phyloP scores from a whole-genome alignment of 2,329 filamentous ascomycete species.

The Diaporthe citri region DNA sequence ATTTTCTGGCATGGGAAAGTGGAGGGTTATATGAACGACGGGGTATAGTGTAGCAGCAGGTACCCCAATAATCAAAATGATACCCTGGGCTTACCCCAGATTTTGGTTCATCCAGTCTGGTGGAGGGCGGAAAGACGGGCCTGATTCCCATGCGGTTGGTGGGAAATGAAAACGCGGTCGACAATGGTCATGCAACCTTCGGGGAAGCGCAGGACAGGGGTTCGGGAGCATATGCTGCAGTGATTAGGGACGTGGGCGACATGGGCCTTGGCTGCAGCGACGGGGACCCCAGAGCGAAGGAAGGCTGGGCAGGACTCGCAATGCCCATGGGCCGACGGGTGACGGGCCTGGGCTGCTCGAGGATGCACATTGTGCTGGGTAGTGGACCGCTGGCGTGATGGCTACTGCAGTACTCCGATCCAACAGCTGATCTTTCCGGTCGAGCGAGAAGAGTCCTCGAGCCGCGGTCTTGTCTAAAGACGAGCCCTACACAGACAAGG shows the following conservation, averaged over 20 bases:
- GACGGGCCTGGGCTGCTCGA: slow-evolving; percentile 12
- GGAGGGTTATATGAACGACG: slow-evolving; percentile 35
- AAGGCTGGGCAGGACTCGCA: slow-evolving; percentile 20
- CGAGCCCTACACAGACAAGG: not conserved
- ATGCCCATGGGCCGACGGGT: slow-evolving; percentile 5
- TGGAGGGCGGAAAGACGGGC: slow-evolving; percentile 36
- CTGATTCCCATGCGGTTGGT: slow-evolving; percentile 38
- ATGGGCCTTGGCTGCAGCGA: slow-evolving; percentile 24
- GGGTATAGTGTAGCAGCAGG: not conserved
- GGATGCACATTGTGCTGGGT: slow-evolving; percentile 7
- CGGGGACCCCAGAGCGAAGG: slow-evolving; percentile 22
- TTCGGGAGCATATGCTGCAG: not conserved
- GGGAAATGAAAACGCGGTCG: slow-evolving; percentile 28
- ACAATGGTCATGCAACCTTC: slow-evolving; percentile 30
- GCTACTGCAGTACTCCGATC: slow-evolving; percentile 16
- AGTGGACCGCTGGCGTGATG: slow-evolving; percentile 22
- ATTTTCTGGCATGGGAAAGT: slow-evolving; percentile 3
- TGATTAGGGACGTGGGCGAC: slow-evolving; percentile 6
- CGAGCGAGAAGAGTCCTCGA: not conserved
- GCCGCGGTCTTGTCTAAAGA: not conserved
- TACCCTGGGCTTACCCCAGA: slow-evolving; percentile 36
- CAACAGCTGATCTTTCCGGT: slow-evolving; percentile 23
- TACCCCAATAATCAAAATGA: slow-evolving; percentile 26
- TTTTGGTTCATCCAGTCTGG: slow-evolving; percentile 17
- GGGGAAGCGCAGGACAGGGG: slow-evolving; percentile 15